phyloP scores from a whole-genome alignment of 225 moss, liverwort and hornwort genomes.

The Anthoceros angustus region DNA sequence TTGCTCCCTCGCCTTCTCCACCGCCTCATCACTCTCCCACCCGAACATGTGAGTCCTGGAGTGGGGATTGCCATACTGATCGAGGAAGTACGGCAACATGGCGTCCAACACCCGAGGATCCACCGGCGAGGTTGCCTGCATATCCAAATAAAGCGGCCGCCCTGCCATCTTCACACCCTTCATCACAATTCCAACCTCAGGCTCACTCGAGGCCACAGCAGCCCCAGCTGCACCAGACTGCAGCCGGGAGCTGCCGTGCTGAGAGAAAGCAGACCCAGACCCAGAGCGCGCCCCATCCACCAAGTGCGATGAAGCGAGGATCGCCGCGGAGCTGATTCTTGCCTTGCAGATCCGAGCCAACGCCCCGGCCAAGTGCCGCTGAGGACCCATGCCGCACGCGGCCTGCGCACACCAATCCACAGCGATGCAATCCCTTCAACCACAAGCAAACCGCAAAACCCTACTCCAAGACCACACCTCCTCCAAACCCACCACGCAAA shows the following conservation, averaged over 20 bases:
- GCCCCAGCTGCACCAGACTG: not conserved
- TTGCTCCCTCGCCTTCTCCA: conserved; percentile 69
- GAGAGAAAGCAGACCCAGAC: not conserved
- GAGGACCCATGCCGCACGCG: not conserved
- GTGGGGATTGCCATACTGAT: conserved; percentile 92
- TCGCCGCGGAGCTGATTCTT: not conserved
- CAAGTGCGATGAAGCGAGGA: not conserved
- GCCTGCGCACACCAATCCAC: not conserved
- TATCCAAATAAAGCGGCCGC: conserved; percentile 93
- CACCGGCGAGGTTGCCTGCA: conserved; percentile 96
- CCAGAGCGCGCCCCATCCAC: not conserved
- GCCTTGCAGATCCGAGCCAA: conserved; percentile 1
- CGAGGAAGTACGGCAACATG: conserved; percentile 74
- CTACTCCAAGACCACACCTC: no score
- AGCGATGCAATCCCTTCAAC: not conserved
- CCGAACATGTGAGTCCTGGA: conserved; percentile 88
- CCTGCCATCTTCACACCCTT: conserved; percentile 85
- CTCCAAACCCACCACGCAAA: no score
- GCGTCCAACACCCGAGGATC: conserved; percentile 91
- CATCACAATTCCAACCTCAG: conserved; percentile 26
- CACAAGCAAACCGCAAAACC: no score
- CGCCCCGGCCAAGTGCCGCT: not conserved
- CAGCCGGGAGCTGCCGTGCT: not conserved
- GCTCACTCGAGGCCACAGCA: not conserved
- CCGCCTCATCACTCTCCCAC: conserved; percentile 89